Conservation (phyloP, 1,139 yeast genomes). For the Suhomyces maxii region DNA sequence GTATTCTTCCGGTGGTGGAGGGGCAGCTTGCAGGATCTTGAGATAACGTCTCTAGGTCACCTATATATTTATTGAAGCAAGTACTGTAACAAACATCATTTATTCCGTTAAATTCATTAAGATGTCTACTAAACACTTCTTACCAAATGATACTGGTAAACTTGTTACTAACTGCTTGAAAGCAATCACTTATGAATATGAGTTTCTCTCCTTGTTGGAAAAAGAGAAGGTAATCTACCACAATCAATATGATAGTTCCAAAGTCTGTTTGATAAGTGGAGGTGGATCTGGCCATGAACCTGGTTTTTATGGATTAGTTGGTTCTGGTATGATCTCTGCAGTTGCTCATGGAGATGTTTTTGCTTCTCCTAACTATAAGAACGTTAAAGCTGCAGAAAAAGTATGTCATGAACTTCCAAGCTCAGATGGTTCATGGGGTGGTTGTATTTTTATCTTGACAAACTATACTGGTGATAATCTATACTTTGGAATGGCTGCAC, state of each 20-base stretch:
- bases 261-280: background rate
- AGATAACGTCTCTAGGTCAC: background rate
- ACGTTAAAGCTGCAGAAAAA: background rate
- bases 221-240: conserved; percentile 1
- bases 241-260: background rate
- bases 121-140: conserved; percentile 1
- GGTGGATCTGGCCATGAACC: conserved; percentile 2
- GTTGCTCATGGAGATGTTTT: conserved; percentile 1
- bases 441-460: conserved; percentile 1
- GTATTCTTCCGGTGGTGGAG: too few species aligned
- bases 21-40: too few species aligned
- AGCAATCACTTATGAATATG: background rate
- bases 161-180: background rate
- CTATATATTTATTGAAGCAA: background rate
- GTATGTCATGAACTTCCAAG: background rate
- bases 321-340: background rate
- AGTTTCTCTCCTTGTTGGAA: background rate
- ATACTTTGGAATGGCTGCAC: conserved; percentile 1
- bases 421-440: background rate
- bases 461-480: conserved; percentile 1
- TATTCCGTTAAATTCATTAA: background rate
- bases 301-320: conserved; percentile 1
- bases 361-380: conserved; percentile 1
- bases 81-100: background rate
- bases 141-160: conserved; percentile 1